A percentile compares a stretch with the other conserved stretches of the same genome.
phyloP scores from a whole-genome alignment of 2,329 filamentous ascomycete genomes.

The Mycosphaerella arachidis region DNA sequence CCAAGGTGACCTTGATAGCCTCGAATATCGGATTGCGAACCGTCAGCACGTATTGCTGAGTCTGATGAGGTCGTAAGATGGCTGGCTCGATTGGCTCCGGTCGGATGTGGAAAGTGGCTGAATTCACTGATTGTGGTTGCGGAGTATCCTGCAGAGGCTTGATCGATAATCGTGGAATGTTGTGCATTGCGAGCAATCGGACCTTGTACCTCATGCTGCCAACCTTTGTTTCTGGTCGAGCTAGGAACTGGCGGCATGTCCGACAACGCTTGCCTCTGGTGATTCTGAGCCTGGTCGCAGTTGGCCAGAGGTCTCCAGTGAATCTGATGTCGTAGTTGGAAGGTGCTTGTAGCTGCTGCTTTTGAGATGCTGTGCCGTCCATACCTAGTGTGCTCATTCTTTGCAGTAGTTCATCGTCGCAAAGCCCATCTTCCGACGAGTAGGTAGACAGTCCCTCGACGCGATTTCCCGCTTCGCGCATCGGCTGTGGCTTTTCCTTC shows the following conservation, averaged over 20 bases:
- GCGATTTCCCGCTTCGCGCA: slow-evolving; percentile 71
- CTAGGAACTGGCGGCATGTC: slow-evolving; percentile 88
- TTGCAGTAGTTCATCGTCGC: slow-evolving; percentile 55
- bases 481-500: slow-evolving; percentile 63
- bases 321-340: slow-evolving; percentile 55
- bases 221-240: slow-evolving; percentile 88
- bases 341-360: slow-evolving; percentile 51
- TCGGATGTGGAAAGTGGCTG: slow-evolving; percentile 24
- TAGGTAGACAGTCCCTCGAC: slow-evolving; percentile 66
- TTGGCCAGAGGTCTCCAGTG: slow-evolving; percentile 69
- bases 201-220: slow-evolving; percentile 83
- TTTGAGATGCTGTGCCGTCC: slow-evolving; percentile 55
- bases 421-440: slow-evolving; percentile 18
- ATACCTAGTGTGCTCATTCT: slow-evolving; percentile 57
- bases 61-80: slow-evolving; percentile 38
- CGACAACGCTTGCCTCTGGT: slow-evolving; percentile 93
- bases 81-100: slow-evolving; percentile 15
- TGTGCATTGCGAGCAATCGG: slow-evolving; percentile 75
- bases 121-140: slow-evolving; percentile 11
- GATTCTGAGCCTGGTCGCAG: slow-evolving; percentile 77
- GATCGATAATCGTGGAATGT: slow-evolving; percentile 78
- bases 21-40: slow-evolving; percentile 95
- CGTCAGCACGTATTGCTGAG: slow-evolving; percentile 78
- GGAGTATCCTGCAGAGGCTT: slow-evolving; percentile 47
- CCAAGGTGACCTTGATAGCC: slow-evolving; percentile 77